Conservation (phyloP, 495 filamentous ascomycete genomes). For the Hypoxylon intermedium region DNA sequence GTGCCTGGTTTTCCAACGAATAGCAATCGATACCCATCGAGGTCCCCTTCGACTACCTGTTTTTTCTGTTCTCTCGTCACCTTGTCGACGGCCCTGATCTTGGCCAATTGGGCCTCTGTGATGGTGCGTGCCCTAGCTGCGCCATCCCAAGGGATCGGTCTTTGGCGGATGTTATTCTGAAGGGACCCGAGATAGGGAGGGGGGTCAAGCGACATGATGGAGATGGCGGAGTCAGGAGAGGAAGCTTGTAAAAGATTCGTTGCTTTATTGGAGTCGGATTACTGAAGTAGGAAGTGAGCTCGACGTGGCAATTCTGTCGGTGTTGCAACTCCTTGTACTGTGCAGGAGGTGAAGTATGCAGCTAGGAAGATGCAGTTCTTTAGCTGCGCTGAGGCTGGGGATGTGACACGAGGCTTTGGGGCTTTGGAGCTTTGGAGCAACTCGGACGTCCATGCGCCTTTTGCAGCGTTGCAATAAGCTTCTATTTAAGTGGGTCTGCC, state of each 20-base stretch:
- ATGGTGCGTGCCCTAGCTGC: constrained; percentile 92
- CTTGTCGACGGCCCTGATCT: constrained; percentile 97
- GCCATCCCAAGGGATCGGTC: constrained; percentile 97
- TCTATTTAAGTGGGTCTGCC: constrained; percentile 26
- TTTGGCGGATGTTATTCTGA: constrained; percentile 91
- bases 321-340: constrained; percentile 2
- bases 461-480: constrained; percentile 29
- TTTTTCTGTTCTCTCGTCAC: constrained; percentile 82
- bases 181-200: constrained; percentile 88
- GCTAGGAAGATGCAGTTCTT: not conserved
- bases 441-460: constrained; percentile 26
- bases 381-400: constrained; percentile 11
- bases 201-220: constrained; percentile 83
- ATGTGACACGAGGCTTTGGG: too few species aligned
- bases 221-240: not conserved
- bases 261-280: not conserved
- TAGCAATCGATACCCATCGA: constrained; percentile 76
- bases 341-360: constrained; percentile 3
- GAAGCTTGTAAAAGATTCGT: not conserved
- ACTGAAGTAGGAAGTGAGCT: constrained; percentile 18
- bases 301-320: constrained; percentile 5
- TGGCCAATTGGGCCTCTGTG: constrained; percentile 91
- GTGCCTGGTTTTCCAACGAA: constrained; percentile 74
- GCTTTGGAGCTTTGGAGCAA: constrained; percentile 6
- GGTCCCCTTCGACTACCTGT: constrained; percentile 78